Percentiles rank a stretch among this genome's conserved stretches.
phyloP scores from a whole-genome alignment of 352 stramenopile genomes.

The Globisporangium megalacanthum region DNA sequence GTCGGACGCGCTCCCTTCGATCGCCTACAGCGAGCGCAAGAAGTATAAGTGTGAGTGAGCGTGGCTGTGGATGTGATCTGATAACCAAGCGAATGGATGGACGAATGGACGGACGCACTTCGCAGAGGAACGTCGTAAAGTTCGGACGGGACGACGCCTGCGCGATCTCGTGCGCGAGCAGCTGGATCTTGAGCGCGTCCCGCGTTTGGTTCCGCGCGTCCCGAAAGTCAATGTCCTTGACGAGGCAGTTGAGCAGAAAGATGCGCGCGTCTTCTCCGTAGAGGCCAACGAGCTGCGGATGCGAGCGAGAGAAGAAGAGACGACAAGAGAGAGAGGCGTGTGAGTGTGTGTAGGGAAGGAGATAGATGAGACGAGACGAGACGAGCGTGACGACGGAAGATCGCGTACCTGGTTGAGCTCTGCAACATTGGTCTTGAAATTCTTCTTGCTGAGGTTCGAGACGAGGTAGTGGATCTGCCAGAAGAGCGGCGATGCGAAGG shows the following conservation, averaged over 20 bases:
- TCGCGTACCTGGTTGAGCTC: slow-evolving; percentile 89
- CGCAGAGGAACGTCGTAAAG: slow-evolving; percentile 88
- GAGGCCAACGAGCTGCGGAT: slow-evolving; percentile 75
- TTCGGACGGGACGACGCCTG: slow-evolving; percentile 86
- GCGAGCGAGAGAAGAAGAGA: too few species aligned
- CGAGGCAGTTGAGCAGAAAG: slow-evolving; percentile 88
- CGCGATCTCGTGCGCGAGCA: slow-evolving; percentile 87
- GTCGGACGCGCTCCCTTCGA: slow-evolving; percentile 56
- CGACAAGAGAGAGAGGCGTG: too few species aligned
- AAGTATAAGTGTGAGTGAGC: not conserved
- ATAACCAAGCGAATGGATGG: not conserved
- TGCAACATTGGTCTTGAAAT: slow-evolving; percentile 90
- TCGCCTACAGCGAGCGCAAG: slow-evolving; percentile 39
- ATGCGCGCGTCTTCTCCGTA: slow-evolving; percentile 90
- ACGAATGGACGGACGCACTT: slow-evolving; percentile 24
- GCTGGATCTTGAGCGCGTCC: slow-evolving; percentile 86
- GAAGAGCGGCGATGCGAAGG: slow-evolving; percentile 90
- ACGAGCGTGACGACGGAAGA: too few species aligned
- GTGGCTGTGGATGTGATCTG: not conserved
- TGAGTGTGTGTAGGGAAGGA: not conserved
- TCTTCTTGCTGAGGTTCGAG: slow-evolving; percentile 92
- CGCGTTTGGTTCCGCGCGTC: slow-evolving; percentile 77
- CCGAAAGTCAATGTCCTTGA: slow-evolving; percentile 89
- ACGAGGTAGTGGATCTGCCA: slow-evolving; percentile 94
- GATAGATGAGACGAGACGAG: not conserved